These are phyloP conservation scores for Lepidopterella palustris DNA, from an alignment of 495 filamentous ascomycete species.

Conservation along the genomic window DNA sequence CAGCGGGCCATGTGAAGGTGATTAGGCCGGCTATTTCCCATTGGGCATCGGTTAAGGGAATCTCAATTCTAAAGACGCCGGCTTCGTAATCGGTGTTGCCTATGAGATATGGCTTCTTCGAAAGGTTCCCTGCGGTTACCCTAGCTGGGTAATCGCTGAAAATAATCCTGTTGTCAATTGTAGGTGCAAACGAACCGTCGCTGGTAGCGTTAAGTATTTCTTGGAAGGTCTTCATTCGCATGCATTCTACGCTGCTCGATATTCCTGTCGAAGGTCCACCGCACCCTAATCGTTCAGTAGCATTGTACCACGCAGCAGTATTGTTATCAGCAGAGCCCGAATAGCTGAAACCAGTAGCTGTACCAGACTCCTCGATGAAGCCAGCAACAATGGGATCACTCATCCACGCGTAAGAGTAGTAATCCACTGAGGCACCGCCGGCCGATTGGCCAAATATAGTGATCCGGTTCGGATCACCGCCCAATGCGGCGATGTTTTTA, in stretches of 20 bases:
- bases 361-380: conserved; percentile 3
- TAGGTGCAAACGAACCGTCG: background rate
- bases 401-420: background rate
- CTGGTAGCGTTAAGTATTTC: background rate
- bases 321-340: background rate
- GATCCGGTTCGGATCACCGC: conserved; percentile 37
- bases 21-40: background rate
- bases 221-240: background rate
- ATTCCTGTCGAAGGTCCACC: background rate
- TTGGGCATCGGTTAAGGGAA: background rate
- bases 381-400: conserved; percentile 2
- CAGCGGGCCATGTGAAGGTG: background rate
- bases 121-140: background rate
- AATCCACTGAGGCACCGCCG: conserved; percentile 22
- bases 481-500: conserved; percentile 30
- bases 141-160: background rate
- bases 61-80: background rate
- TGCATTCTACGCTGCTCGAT: background rate
- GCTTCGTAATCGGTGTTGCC: conserved; percentile 1
- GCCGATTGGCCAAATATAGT: conserved; percentile 34
- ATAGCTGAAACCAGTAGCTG: background rate
- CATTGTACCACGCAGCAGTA: background rate
- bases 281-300: background rate
- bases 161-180: background rate
- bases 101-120: background rate